Conservation (phyloP, 768 basidiomycete species). For the Suillus hirtellus region DNA sequence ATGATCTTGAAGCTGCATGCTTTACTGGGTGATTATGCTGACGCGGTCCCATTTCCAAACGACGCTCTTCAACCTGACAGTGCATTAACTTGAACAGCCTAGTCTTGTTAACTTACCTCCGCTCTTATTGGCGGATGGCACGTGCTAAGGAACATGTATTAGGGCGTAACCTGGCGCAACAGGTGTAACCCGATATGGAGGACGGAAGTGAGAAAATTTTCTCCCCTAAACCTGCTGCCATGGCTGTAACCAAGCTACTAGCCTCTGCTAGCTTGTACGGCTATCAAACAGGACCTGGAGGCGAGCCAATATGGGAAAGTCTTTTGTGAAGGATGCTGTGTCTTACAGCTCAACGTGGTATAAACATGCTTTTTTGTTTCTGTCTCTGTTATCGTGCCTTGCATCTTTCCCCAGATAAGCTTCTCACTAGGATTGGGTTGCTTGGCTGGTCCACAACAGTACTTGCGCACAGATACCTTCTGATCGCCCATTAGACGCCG, state of each 20-base stretch:
- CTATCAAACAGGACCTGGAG: neutral
- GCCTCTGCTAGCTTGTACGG: neutral
- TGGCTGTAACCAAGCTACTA: constrained; percentile 1
- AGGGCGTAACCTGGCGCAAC: constrained; percentile 14
- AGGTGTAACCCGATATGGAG: constrained; percentile 44
- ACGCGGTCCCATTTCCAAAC: neutral
- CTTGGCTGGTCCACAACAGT: neutral
- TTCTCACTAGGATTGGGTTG: neutral
- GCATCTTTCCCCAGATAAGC: neutral
- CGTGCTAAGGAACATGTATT: constrained; percentile 15
- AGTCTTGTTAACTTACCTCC: neutral
- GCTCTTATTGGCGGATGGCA: constrained; percentile 39
- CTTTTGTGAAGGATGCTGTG: neutral
- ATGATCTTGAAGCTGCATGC: neutral
- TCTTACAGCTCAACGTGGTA: neutral
- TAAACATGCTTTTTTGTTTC: constrained; percentile 3
- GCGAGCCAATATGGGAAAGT: neutral
- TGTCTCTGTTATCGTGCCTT: neutral
- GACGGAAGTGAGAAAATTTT: constrained; percentile 48
- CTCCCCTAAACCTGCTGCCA: neutral
- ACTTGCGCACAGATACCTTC: neutral
- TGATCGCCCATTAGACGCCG: neutral
- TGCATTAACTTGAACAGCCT: neutral
- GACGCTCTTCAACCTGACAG: neutral
- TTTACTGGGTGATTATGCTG: neutral